Evolutionary conservation across 1,284 basidiomycete genomes (phyloP), one percentile per base, ranked within the genome.

Genomic region (Ganoderma boninense): DNA sequence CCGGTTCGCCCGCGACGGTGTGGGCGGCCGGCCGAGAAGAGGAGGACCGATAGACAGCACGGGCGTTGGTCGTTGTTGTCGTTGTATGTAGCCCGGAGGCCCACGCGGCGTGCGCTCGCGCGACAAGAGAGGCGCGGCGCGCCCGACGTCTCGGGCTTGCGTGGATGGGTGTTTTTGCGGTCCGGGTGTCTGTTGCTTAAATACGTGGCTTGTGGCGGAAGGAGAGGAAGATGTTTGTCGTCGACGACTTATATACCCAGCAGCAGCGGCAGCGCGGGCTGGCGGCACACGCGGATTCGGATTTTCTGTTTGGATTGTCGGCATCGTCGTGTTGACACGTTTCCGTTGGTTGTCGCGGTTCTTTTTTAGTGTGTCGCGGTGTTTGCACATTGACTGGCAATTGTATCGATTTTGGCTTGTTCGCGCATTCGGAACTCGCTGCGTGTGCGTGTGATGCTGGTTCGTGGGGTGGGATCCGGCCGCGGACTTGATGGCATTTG

Each of bases 21-120:
- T 29, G 60, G 65, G 70, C 56, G 66, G 65, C 61, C 64, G 70
- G 73, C 70, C 61, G 65, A 66, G 72, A 67, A 46, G 67, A 65
- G 42, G 68, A 64, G 46, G 68, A 64, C 59, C 59, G 35, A 62
- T 23, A 62, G 35, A 62, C 23, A 61, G n/a, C 23, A 23, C 3
- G n/a, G 20, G 20, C 29, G 29, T 32, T 32, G 32, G 62, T 62
- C 38, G 23, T 43, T 35, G 43, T 49, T 54, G 59, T 57, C 16
- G n/a, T n/a, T n/a, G n/a, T n/a, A n/a, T n/a, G n/a, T n/a, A n/a
- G n/a, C n/a, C n/a, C n/a, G 4, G 29, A 40, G 20, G 54, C 29
- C 42, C 57, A 67, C 62, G 62, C 29, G n/a, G 46, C 26, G 52
- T 42, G 42, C 57, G 40, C 59, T 20, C 35, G 11, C 5, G 35